A percentile compares a stretch with the other conserved stretches of the same genome.
phyloP scores from a whole-genome alignment of 2,329 filamentous ascomycete genomes.

The Xylaria sp. region DNA sequence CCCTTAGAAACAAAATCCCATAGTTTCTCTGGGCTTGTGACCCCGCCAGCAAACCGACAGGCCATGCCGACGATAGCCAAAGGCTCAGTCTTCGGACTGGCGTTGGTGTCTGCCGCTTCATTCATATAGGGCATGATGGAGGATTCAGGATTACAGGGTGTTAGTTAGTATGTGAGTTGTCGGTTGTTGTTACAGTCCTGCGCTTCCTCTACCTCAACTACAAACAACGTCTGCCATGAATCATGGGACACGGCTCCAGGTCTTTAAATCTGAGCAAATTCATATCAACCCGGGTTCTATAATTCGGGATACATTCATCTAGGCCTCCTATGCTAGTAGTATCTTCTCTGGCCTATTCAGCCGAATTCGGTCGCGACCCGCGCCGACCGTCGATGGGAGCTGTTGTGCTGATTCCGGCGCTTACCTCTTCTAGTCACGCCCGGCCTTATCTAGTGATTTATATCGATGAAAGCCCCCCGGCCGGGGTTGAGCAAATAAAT shows the following conservation, averaged over 20 bases:
- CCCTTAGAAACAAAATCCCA: slow-evolving; percentile 27
- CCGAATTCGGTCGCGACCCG: background rate
- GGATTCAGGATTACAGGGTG: background rate
- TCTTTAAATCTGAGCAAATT: slow-evolving; percentile 1
- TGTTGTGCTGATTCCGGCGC: slow-evolving; percentile 1
- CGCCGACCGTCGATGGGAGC: background rate
- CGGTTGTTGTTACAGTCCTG: slow-evolving; percentile 6
- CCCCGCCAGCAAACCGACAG: slow-evolving; percentile 25
- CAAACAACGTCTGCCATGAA: background rate
- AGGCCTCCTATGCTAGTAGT: background rate
- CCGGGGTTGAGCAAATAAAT: background rate
- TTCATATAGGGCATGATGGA: slow-evolving; percentile 14
- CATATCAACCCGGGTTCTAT: background rate
- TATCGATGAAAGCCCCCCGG: background rate
- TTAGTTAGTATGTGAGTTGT: background rate
- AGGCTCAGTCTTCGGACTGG: slow-evolving; percentile 20
- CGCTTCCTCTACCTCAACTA: background rate
- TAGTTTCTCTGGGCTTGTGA: slow-evolving; percentile 23
- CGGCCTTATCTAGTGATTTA: background rate
- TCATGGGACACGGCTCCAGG: background rate
- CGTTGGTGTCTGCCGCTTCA: background rate
- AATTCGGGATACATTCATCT: background rate
- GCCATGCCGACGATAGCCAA: slow-evolving; percentile 30
- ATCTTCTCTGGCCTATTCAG: background rate
- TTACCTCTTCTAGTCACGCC: slow-evolving; percentile 11